Base-by-base conservation (phyloP, 179 eudicot genomes). In the Beta lomatogona region DNA sequence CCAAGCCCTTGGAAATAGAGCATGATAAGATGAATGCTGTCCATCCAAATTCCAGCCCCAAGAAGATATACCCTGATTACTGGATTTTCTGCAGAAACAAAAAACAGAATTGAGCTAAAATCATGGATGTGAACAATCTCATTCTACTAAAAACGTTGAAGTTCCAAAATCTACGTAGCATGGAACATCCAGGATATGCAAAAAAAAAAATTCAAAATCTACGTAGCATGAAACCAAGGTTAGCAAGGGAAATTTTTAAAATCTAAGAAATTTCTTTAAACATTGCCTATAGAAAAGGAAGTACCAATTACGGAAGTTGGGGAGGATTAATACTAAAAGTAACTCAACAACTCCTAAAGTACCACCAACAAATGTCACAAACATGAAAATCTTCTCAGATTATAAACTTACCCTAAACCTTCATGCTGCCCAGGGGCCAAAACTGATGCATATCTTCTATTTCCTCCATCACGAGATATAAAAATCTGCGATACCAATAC, bases 11-110 rank as follows among this genome's bases (percentile, higher is more conserved):
- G 99, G 99, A 85, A 93, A 96, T 78, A 96, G 80, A 78, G 98
- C 99, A 89, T 96, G 99, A 89, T 96, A 96, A 69, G 98, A 94
- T 28, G 99, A 96, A 84, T 96, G 96, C 84, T 96, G 99, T 60
- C 99, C 99, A 88, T 82, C 88, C 84, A 96, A 88, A 88, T 96
- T 96, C 99, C 99, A 96, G 16, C 97, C 99, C 99, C 99, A 96
- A 21, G 99, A 96, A 81, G 97, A 93, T 83, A 94, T 85, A 88
- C 98, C 99, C 58, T 88, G 88, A 85, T 93, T 93, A 15, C 88
- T 86, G 72, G 89, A 82, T 85, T 93, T 94, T 82, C 99, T 96
- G 91, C 79, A 78, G 74, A 78, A 76, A 45, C 45, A 82, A 53
- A 73, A 50, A 81, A 1, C 60, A 76, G 79, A 73, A 41, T 55